Conservation (phyloP, 306 rosid genomes). For the Corylus americana region DNA sequence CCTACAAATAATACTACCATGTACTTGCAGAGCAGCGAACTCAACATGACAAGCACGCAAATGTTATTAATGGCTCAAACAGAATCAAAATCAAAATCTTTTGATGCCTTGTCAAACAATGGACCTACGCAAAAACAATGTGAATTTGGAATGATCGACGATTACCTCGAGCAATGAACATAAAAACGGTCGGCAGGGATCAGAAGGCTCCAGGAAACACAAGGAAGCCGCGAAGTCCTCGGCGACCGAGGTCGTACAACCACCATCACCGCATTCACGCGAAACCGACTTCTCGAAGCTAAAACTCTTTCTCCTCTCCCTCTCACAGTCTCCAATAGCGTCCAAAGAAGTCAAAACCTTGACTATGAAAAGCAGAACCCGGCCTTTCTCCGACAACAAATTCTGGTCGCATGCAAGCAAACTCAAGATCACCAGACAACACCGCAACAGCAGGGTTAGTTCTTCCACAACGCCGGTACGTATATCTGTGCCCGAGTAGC, state of each 20-base stretch:
- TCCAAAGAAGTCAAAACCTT: constrained; percentile 34
- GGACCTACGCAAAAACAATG: background rate
- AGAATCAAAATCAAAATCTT: background rate
- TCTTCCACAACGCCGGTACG: constrained; percentile 43
- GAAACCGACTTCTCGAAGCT: constrained; percentile 42
- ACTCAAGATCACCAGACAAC: constrained; percentile 54
- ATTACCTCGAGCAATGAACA: constrained; percentile 71
- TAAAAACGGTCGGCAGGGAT: constrained; percentile 51
- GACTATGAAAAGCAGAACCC: constrained; percentile 38
- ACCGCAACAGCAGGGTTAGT: constrained; percentile 52
- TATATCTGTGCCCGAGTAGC: constrained; percentile 26
- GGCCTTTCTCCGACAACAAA: constrained; percentile 37
- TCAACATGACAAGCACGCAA: background rate
- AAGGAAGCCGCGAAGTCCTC: constrained; percentile 41
- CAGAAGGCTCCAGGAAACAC: constrained; percentile 43
- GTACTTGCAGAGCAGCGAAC: background rate
- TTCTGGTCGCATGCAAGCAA: constrained; percentile 35
- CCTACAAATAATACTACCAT: background rate
- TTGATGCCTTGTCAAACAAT: background rate
- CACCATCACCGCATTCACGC: constrained; percentile 25
- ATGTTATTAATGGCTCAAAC: background rate
- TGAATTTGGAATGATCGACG: background rate
- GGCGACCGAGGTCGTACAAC: constrained; percentile 14
- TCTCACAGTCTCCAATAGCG: constrained; percentile 18
- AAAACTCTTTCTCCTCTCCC: constrained; percentile 16